phyloP scores from a whole-genome alignment of 2,329 filamentous ascomycete genomes.

The Lecanosticta acicola region DNA sequence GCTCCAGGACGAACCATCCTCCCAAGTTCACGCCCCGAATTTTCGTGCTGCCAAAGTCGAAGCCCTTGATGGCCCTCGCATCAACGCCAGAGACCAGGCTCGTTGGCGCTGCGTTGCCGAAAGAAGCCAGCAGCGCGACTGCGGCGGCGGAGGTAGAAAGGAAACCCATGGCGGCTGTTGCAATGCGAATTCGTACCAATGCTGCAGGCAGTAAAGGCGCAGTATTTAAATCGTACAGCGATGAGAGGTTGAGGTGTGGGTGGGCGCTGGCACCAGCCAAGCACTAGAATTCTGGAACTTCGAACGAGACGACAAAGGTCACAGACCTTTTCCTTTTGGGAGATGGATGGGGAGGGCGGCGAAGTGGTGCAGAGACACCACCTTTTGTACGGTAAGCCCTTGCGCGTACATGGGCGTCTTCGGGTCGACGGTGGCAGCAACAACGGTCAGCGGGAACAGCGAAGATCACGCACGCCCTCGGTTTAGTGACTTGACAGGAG shows the following conservation, averaged over 20 bases:
- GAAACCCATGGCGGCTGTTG: constrained; percentile 17
- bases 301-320: background rate
- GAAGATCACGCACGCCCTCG: background rate
- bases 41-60: constrained; percentile 50
- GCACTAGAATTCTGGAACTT: background rate
- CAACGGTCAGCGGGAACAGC: background rate
- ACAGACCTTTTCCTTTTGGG: constrained; percentile 1
- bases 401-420: background rate
- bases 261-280: background rate
- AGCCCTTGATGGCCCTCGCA: constrained; percentile 28
- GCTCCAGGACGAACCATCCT: constrained; percentile 60
- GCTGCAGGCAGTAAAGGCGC: background rate
- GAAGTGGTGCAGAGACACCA: background rate
- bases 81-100: constrained; percentile 15
- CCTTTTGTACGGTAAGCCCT: background rate
- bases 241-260: background rate
- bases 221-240: background rate
- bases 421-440: no score
- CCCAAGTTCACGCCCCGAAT: constrained; percentile 60
- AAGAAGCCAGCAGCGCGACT: constrained; percentile 21
- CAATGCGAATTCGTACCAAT: no score
- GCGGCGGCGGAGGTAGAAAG: constrained; percentile 19
- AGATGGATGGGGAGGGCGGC: background rate
- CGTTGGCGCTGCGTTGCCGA: constrained; percentile 21
- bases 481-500: background rate